Conservation (phyloP, 768 basidiomycete genomes). For the Russula dissimulans region DNA sequence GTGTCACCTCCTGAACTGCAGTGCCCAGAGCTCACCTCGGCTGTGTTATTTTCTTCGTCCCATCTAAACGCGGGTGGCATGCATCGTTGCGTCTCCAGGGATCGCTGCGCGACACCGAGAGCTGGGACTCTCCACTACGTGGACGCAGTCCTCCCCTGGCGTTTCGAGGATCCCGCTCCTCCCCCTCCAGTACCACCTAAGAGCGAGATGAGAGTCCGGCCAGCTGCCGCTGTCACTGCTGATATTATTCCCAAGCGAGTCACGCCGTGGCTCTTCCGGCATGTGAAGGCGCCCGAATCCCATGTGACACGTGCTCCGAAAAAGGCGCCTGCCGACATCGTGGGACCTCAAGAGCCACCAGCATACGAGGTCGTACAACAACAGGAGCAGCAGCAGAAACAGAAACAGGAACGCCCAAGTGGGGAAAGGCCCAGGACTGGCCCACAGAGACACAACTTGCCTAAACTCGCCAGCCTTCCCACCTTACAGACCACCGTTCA, state of each 20-base stretch:
- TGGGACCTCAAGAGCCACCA: not conserved
- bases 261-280: constrained; percentile 11
- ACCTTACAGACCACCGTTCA: not conserved
- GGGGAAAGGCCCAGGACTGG: not conserved
- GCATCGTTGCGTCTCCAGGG: not conserved
- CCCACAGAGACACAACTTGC: too few species aligned
- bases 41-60: not conserved
- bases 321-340: not conserved
- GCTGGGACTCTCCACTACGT: not conserved
- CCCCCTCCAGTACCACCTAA: constrained; percentile 8
- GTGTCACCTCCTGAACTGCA: too few species aligned
- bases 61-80: not conserved
- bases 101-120: constrained; percentile 1
- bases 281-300: not conserved
- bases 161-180: not conserved
- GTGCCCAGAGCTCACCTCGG: too few species aligned
- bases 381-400: too few species aligned
- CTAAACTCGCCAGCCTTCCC: not conserved
- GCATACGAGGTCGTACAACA: not conserved
- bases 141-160: not conserved
- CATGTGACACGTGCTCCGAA: not conserved
- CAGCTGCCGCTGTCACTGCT: not conserved
- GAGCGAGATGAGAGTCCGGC: not conserved
- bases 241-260: not conserved
- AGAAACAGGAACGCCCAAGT: not conserved